phyloP scores from a whole-genome alignment of 805 yeast genomes.

The Schwanniomyces polymorphus region DNA sequence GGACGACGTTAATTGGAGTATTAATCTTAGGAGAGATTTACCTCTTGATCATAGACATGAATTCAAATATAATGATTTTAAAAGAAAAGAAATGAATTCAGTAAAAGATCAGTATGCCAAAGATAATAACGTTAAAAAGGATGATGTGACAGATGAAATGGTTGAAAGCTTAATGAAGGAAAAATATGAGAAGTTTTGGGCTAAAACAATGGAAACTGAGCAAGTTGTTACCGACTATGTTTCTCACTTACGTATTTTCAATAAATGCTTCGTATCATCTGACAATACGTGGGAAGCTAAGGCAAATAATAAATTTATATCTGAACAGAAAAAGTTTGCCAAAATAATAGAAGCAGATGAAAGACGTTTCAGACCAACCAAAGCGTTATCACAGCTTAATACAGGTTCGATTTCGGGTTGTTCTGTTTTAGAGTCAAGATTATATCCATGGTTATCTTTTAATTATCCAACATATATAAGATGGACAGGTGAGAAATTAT shows the following conservation, averaged over 20 bases:
- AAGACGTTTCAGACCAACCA: conserved; percentile 9
- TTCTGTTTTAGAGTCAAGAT: conserved; percentile 32
- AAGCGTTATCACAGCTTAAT: conserved; percentile 14
- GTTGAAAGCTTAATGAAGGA: conserved; percentile 25
- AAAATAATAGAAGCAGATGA: neutral
- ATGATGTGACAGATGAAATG: conserved; percentile 12
- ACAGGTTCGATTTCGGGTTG: conserved; percentile 18
- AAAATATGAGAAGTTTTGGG: conserved; percentile 25
- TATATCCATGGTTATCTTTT: conserved; percentile 43
- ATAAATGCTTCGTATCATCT: conserved; percentile 43
- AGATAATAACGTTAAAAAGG: conserved; percentile 19
- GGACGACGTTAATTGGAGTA: conserved; percentile 45
- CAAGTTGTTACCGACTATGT: conserved; percentile 42
- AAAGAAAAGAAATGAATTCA: conserved; percentile 18
- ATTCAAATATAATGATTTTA: conserved; percentile 29
- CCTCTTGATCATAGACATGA: conserved; percentile 25
- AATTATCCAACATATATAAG: conserved; percentile 39
- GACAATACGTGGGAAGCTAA: conserved; percentile 13
- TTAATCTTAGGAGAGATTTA: conserved; percentile 29
- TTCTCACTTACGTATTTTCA: conserved; percentile 47
- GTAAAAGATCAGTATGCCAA: conserved; percentile 27
- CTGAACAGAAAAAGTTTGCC: conserved; percentile 10
- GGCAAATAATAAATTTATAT: conserved; percentile 7
- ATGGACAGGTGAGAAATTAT: conserved; percentile 34
- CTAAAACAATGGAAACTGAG: conserved; percentile 26